Evolutionary conservation across 2,329 filamentous ascomycete species (phyloP).

Genomic region (Juglanconis oblonga): DNA sequence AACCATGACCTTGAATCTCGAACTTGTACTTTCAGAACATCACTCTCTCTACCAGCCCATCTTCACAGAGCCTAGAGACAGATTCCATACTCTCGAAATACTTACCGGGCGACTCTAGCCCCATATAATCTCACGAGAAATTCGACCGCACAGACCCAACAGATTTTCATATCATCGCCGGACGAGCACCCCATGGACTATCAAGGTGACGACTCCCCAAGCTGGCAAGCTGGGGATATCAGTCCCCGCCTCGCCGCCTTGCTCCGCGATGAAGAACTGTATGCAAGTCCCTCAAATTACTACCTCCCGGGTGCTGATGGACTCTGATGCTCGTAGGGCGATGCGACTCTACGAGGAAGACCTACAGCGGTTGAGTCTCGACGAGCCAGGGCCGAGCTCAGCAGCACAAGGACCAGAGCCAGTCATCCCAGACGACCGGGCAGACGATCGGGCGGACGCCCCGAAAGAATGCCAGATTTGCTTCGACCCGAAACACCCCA

Average conservation of each 20-base stretch:
- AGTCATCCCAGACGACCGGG: not conserved
- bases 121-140: no score
- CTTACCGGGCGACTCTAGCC: no score
- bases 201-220: not conserved
- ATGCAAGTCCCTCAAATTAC: not conserved
- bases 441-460: not conserved
- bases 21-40: no score
- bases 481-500: not conserved
- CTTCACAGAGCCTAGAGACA: no score
- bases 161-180: no score
- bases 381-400: not conserved
- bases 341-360: not conserved
- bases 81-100: no score
- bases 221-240: not conserved
- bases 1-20: no score
- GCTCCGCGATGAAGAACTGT: conserved; percentile 6
- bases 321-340: not conserved
- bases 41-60: no score
- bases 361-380: not conserved
- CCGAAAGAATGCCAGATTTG: conserved; percentile 6
- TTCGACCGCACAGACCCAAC: no score
- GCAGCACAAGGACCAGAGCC: not conserved
- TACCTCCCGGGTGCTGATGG: not conserved
- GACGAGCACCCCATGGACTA: not conserved
- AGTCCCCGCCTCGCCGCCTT: not conserved